Percentiles rank a stretch among this genome's conserved stretches.
Evolutionary conservation across 257 asterid genomes (phyloP).

Genomic region (Fraxinus americana): DNA sequence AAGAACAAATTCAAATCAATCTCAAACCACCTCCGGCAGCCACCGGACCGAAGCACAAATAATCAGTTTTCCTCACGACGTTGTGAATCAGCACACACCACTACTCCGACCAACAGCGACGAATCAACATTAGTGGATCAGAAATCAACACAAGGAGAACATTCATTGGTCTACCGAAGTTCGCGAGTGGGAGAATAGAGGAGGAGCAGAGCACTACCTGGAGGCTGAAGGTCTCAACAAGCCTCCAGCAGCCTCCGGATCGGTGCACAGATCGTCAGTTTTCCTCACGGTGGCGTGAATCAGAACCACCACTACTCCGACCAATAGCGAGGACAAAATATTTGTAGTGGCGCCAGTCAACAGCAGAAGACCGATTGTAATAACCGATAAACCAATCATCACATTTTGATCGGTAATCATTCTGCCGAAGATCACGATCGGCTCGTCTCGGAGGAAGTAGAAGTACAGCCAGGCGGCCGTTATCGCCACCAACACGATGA

Average conservation of each 20-base stretch:
- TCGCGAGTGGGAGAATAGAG: conserved; percentile 41
- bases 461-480: conserved; percentile 72
- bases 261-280: conserved; percentile 61
- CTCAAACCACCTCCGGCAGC: conserved; percentile 45
- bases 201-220: conserved; percentile 20
- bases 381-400: conserved; percentile 48
- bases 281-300: conserved; percentile 76
- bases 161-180: too few relatives aligned
- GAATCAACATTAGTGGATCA: conserved; percentile 44
- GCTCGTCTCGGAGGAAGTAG: conserved; percentile 85
- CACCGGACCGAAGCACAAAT: conserved; percentile 59
- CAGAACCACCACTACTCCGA: conserved; percentile 62
- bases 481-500: conserved; percentile 67
- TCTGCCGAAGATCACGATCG: conserved; percentile 59
- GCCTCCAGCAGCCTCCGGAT: conserved; percentile 60
- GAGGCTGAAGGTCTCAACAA: conserved; percentile 37
- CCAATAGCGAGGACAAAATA: conserved; percentile 50
- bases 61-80: conserved; percentile 60
- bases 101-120: conserved; percentile 26
- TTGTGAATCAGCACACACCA: too few relatives aligned
- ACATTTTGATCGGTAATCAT: conserved; percentile 57
- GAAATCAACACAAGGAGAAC: conserved; percentile 47
- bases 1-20: not conserved
- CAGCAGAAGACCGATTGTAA: conserved; percentile 55
- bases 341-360: conserved; percentile 62